Evolutionary conservation across 176 grass and related monocot genomes (phyloP), one percentile per base, ranked within the genome.

Genomic region (Hordeum marinum): DNA sequence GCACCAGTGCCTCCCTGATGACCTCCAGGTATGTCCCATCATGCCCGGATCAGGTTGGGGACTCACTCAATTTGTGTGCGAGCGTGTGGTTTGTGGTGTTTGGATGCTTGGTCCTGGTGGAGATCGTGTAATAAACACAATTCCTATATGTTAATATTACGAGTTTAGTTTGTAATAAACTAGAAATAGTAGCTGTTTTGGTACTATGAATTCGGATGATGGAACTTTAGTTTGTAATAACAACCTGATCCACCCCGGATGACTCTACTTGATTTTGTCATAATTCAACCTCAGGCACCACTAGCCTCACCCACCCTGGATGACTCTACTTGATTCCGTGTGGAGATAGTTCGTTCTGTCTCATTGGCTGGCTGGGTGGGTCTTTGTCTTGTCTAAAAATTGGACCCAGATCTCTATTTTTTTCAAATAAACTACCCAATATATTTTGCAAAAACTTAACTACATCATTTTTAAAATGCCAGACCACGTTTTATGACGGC

Each of bases 1-100:
- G 88, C 92, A 97, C 14, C 88, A 94, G 88, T 97, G 92, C 88
- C 85, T 97, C 37, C 55, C 90, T 40, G 79, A 97, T 17, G 62
- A 97, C 17, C 12, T 94, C 77, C 88, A 94, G 94, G 94, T 94
- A 32, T 35, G 50, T 32, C 34, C 6, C 32, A 52, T 83, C 24
- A 15, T 87, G 20, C 2, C 23, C 20, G 15, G 50, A 60, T 90
- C 82, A 66, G 5, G 60, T 66, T 72, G 29, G 5, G 5, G 66
- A 66, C 78, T 54, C 1, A 35, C 21, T 79, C 7, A 2, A 17
- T 58, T 57, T 13, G 11, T 35, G 34, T 35, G 34, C 34, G 34
- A 35, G 34, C 32, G 21, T 61, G 17, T 37, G 21, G n/a, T 35
- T 67, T 52, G 34, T 68, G 54, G 23, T 37, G n/a, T 66, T n/a